Evolutionary conservation across 148 eudicot genomes (phyloP).

Genomic region (Hydrangea macrophylla): DNA sequence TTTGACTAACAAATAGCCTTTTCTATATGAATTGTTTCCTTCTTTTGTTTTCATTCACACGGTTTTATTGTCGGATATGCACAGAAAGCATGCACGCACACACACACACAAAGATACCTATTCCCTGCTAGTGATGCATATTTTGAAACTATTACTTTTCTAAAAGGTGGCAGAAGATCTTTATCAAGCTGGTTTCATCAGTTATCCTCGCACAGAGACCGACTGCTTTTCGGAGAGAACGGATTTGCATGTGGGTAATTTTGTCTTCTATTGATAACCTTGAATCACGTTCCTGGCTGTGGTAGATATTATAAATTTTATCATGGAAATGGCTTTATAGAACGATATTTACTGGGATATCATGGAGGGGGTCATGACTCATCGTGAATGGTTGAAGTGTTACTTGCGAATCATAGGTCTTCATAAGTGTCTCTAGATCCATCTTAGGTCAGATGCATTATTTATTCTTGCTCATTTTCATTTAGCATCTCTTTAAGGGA

Average conservation of each 20-base stretch:
- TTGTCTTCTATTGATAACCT: not conserved
- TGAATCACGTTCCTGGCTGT: not conserved
- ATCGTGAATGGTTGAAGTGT: no score
- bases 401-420: no score
- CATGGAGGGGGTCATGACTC: no score
- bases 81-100: not conserved
- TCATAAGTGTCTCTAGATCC: no score
- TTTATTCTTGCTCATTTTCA: no score
- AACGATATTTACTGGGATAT: no score
- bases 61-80: not conserved
- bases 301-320: not conserved
- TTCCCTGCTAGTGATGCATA: not conserved
- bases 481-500: no score
- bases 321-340: no score
- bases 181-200: slow-evolving; percentile 93
- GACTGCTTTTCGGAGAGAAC: slow-evolving; percentile 76
- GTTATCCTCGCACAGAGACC: slow-evolving; percentile 99
- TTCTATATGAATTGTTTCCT: not conserved
- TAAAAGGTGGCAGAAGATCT: slow-evolving; percentile 91
- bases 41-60: not conserved
- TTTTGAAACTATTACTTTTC: not conserved
- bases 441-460: no score
- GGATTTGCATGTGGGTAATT: slow-evolving; percentile 65
- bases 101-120: not conserved
- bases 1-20: not conserved